Percentiles rank a stretch among this genome's conserved stretches.
Evolutionary conservation across 2,329 filamentous ascomycete genomes (phyloP).

Genomic region (Pezizomycotina sp.): DNA sequence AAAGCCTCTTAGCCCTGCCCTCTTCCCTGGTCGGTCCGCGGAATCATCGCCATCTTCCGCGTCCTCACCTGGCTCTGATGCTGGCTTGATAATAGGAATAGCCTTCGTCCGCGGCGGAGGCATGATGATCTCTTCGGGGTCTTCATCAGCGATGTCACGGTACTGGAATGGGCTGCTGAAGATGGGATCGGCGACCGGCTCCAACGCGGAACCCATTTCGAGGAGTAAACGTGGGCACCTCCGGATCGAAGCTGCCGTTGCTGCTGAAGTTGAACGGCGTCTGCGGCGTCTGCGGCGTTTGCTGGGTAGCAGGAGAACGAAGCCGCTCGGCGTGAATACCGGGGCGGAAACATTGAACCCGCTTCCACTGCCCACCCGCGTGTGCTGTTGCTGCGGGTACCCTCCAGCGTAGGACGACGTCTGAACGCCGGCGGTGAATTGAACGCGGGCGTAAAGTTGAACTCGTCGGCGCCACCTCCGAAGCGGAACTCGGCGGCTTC

Average conservation of each 20-base stretch:
- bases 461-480: conserved; percentile 37
- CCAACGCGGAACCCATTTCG: conserved; percentile 23
- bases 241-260: conserved; percentile 53
- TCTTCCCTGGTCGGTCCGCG: conserved; percentile 37
- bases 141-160: conserved; percentile 40
- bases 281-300: conserved; percentile 27
- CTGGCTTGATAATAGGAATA: conserved; percentile 58
- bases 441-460: conserved; percentile 29
- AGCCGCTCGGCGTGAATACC: conserved; percentile 45
- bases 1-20: conserved; percentile 40
- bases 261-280: conserved; percentile 53
- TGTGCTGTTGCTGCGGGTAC: conserved; percentile 14
- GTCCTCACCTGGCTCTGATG: conserved; percentile 28
- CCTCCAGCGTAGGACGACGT: conserved; percentile 34
- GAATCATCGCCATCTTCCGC: conserved; percentile 37
- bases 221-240: conserved; percentile 62
- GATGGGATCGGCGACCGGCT: conserved; percentile 38
- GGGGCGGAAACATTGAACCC: conserved; percentile 55
- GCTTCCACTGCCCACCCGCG: conserved; percentile 25
- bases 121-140: conserved; percentile 48
- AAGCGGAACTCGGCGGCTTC: conserved; percentile 80
- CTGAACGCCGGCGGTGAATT: conserved; percentile 32
- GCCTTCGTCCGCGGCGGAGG: conserved; percentile 61
- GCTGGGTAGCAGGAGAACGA: conserved; percentile 17
- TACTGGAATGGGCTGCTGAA: conserved; percentile 40